Conservation (phyloP, 2,329 filamentous ascomycete species). For the Talaromyces sp. region DNA sequence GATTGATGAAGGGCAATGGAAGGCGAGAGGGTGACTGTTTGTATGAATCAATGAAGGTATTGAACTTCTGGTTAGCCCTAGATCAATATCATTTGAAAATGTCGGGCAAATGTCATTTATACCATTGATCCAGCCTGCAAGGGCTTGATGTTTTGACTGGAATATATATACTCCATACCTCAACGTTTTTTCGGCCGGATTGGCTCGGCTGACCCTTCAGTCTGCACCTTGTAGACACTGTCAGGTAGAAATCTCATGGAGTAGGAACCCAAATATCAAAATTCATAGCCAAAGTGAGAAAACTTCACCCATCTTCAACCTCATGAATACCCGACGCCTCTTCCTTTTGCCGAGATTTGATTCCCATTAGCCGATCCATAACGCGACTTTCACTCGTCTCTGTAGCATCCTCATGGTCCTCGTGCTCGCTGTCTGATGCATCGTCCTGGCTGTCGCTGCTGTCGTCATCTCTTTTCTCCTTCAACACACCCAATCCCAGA, state of each 20-base stretch:
- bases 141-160: neutral
- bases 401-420: constrained; percentile 11
- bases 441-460: constrained; percentile 12
- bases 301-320: constrained; percentile 18
- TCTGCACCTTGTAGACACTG: neutral
- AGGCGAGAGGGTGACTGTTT: constrained; percentile 13
- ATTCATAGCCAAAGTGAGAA: neutral
- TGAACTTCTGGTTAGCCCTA: neutral
- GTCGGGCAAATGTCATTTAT: neutral
- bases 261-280: neutral
- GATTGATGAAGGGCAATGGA: constrained; percentile 14
- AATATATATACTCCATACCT: neutral
- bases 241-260: neutral
- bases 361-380: constrained; percentile 34
- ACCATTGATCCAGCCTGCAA: neutral
- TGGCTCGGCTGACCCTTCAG: neutral
- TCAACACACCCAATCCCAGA: constrained; percentile 40
- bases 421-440: constrained; percentile 13
- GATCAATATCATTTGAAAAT: neutral
- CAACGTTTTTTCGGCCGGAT: neutral
- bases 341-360: constrained; percentile 22
- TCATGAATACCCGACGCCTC: constrained; percentile 37
- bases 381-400: constrained; percentile 22
- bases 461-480: constrained; percentile 28
- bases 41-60: constrained; percentile 12